Evolutionary conservation across 176 grass and related monocot genomes (phyloP), one percentile per base, ranked within the genome.

Genomic region (Ensete ventricosum): DNA sequence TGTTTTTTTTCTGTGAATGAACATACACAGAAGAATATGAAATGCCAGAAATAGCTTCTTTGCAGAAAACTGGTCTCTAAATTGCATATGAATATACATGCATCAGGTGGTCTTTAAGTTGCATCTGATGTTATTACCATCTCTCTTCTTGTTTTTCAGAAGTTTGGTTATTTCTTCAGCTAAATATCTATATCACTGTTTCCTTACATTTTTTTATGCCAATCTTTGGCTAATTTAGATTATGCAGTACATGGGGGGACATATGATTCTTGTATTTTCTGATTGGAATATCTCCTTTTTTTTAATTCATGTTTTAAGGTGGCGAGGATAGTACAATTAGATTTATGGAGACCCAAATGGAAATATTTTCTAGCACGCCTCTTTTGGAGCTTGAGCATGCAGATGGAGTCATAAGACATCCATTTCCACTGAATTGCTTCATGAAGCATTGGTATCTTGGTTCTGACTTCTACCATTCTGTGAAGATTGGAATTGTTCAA

Each of bases 401-500:
- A 72, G 81, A 93, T 85, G 95, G 95, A 49, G 79, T 98, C 83
- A 90, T 98, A 64, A 93, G 87, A 67, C 95, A 98, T 83, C 90
- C 95, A 72, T 98, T 98, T 88, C 95, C 95, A 57, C 81, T 98
- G 66, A 98, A 67, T 79, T 98, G 95, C 83, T 93, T 98, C 79
- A 84, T 98, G 82, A 91, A 73, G 78, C 88, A 83, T 67, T 98
- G 90, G 95, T 93, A 91, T 80, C 82, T 93, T n/a, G 95, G 95
- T 85, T 76, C 84, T 2, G 95, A 98, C 59, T 98, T 98, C 73
- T 98, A 93, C 75, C 69, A 98, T 78, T 88, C 88, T 76, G 90
- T 98, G 75, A 98, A 98, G 70, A 89, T 98, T 81, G 95, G 95
- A 71, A 98, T 94, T 54, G 95, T 98, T 62, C 95, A 98, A 85